A percentile compares a stretch with the other conserved stretches of the same genome.
Evolutionary conservation across 2,329 filamentous ascomycete genomes (phyloP).

Genomic region (Gyromitra esculenta): DNA sequence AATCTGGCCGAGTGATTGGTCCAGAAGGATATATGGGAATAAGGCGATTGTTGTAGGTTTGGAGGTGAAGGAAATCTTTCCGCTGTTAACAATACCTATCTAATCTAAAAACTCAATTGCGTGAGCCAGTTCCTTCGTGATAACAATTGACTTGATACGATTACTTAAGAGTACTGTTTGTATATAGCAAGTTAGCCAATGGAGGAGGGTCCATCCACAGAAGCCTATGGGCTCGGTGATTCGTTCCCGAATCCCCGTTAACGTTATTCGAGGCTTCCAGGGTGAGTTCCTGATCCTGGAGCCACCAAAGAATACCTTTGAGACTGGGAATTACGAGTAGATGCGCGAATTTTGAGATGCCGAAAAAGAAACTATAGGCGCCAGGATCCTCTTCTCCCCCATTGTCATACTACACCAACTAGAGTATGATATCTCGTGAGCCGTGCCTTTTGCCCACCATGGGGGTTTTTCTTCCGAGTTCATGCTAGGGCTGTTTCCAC

Average conservation of each 20-base stretch:
- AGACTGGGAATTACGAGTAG: conserved; percentile 14
- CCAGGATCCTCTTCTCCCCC: not conserved
- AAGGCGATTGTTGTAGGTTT: conserved; percentile 14
- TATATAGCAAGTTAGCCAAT: not conserved
- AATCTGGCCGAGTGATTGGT: conserved; percentile 21
- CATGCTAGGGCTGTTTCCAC: not conserved
- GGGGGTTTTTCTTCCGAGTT: conserved; percentile 12
- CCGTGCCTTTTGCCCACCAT: conserved; percentile 3
- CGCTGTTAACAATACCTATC: not conserved
- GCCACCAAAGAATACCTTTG: conserved; percentile 14
- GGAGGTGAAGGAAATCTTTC: conserved; percentile 10
- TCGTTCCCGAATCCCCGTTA: conserved; percentile 29
- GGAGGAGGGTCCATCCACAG: not conserved
- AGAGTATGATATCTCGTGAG: conserved; percentile 3
- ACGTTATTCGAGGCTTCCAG: conserved; percentile 21
- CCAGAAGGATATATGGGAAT: conserved; percentile 7
- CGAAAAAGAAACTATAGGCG: conserved; percentile 29
- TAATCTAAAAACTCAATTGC: not conserved
- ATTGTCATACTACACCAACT: not conserved
- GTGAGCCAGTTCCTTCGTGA: not conserved
- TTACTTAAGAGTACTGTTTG: not conserved
- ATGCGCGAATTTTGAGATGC: conserved; percentile 49
- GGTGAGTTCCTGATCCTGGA: conserved; percentile 2
- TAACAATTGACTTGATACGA: conserved; percentile 1
- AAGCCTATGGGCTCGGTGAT: not conserved